phyloP scores from a whole-genome alignment of 768 basidiomycete species.

The Boletus reticuloceps region DNA sequence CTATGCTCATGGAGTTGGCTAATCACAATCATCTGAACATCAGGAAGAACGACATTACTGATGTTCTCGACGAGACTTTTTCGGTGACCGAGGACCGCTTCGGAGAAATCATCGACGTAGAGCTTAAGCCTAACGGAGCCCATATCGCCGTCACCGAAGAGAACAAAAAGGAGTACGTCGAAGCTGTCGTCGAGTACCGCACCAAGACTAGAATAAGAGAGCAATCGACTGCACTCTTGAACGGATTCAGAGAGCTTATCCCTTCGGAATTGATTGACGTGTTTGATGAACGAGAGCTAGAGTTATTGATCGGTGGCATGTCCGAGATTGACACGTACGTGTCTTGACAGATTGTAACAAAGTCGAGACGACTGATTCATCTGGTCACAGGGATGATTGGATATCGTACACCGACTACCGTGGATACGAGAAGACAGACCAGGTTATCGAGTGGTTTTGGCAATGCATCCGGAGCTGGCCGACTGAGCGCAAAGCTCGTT shows the following conservation, averaged over 20 bases:
- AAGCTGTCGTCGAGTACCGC: constrained; percentile 77
- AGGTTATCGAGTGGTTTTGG: constrained; percentile 96
- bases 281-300: constrained; percentile 89
- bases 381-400: constrained; percentile 71
- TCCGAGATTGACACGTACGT: constrained; percentile 84
- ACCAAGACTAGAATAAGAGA: constrained; percentile 78
- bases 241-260: constrained; percentile 80
- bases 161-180: constrained; percentile 79
- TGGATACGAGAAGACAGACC: constrained; percentile 80
- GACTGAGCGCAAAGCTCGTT: constrained; percentile 79
- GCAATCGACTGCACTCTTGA: constrained; percentile 84
- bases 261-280: constrained; percentile 82
- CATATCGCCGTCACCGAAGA: constrained; percentile 63
- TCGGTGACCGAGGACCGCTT: constrained; percentile 71
- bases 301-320: constrained; percentile 90
- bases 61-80: constrained; percentile 72
- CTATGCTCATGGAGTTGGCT: background rate
- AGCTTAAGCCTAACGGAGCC: constrained; percentile 62
- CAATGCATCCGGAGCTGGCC: constrained; percentile 89
- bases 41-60: constrained; percentile 76
- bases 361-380: background rate
- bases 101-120: constrained; percentile 66
- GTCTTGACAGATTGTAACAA: background rate
- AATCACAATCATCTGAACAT: background rate
- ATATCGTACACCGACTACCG: constrained; percentile 93